These are phyloP conservation scores for Ganoderma leucocontextum DNA, from an alignment of 1,284 basidiomycete species.

Conservation along the genomic window DNA sequence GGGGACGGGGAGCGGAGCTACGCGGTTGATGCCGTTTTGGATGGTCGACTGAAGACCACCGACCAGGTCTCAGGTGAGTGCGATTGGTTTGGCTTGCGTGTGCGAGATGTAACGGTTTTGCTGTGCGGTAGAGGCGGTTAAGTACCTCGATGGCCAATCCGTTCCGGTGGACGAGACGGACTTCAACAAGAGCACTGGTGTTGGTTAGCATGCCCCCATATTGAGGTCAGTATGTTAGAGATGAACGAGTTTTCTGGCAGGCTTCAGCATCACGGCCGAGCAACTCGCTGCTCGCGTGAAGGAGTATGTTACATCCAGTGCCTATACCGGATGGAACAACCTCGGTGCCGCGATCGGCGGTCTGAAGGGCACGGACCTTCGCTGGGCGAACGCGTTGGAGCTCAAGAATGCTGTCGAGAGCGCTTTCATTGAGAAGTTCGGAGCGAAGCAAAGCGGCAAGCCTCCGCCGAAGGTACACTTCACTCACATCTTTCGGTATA, in stretches of 20 bases:
- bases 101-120: slow-evolving; percentile 1
- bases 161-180: slow-evolving; percentile 72
- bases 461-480: slow-evolving; percentile 73
- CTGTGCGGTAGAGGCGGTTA: slow-evolving; percentile 70
- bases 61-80: slow-evolving; percentile 87
- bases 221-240: neutral
- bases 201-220: slow-evolving; percentile 69
- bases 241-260: slow-evolving; percentile 49
- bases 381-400: slow-evolving; percentile 92
- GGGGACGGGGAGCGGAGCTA: slow-evolving; percentile 69
- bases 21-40: slow-evolving; percentile 73
- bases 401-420: slow-evolving; percentile 90
- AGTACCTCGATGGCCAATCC: slow-evolving; percentile 74
- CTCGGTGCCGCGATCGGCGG: slow-evolving; percentile 78
- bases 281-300: slow-evolving; percentile 72
- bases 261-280: slow-evolving; percentile 79
- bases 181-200: slow-evolving; percentile 87
- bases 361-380: slow-evolving; percentile 74
- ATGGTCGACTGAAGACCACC: slow-evolving; percentile 78
- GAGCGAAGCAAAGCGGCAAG: slow-evolving; percentile 76
- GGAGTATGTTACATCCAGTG: slow-evolving; percentile 65
- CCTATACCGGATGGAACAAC: slow-evolving; percentile 76
- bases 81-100: neutral
- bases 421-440: slow-evolving; percentile 80
- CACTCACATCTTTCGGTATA: neutral